These are phyloP conservation scores for Debaryomyces castellii DNA, from an alignment of 805 yeast species.

Conservation along the genomic window DNA sequence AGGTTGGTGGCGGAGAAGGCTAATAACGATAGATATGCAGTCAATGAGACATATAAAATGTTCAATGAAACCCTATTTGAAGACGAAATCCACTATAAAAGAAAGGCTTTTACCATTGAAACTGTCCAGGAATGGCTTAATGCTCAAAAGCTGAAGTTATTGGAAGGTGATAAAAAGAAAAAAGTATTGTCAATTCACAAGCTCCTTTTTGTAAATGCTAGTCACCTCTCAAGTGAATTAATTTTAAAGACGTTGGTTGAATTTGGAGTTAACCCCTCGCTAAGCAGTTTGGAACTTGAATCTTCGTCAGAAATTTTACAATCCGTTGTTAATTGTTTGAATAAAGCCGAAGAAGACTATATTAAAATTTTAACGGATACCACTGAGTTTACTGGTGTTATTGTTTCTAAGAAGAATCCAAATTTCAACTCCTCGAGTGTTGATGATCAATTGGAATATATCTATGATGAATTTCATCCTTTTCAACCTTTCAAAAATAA, in stretches of 20 bases:
- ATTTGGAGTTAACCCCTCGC: conserved; percentile 47
- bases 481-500: conserved; percentile 51
- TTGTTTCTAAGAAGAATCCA: conserved; percentile 61
- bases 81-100: conserved; percentile 10
- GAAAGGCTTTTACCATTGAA: conserved; percentile 23
- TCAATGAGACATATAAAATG: conserved; percentile 67
- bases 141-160: conserved; percentile 27
- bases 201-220: conserved; percentile 61
- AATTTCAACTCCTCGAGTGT: conserved; percentile 39
- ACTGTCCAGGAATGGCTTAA: conserved; percentile 41
- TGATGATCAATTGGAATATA: conserved; percentile 42
- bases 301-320: conserved; percentile 26
- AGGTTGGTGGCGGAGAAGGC: conserved; percentile 77
- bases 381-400: conserved; percentile 52
- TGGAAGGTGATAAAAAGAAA: conserved; percentile 25
- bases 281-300: conserved; percentile 29
- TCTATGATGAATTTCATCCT: conserved; percentile 71
- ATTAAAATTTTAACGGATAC: conserved; percentile 29
- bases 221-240: conserved; percentile 78
- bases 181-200: conserved; percentile 67
- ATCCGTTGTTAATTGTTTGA: conserved; percentile 40
- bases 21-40: conserved; percentile 63
- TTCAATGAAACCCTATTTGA: conserved; percentile 55
- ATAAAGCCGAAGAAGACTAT: conserved; percentile 47
- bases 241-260: conserved; percentile 56